A percentile compares a stretch with the other conserved stretches of the same genome.
Evolutionary conservation across 345 rosid genomes (phyloP).

Genomic region (Camelina laxa): DNA sequence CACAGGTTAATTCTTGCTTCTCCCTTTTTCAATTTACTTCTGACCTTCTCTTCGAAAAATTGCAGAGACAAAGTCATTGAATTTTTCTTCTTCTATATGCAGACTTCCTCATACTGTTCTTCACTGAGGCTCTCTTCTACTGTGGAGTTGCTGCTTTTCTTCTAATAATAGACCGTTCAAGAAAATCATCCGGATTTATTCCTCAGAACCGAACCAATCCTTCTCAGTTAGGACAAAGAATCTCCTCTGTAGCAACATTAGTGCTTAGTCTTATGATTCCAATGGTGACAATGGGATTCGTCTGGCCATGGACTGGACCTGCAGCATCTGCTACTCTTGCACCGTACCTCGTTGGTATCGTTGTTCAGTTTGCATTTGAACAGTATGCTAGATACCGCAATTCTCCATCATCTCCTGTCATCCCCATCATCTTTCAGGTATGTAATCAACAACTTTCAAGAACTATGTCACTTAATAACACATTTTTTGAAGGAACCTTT

Average conservation of each 20-base stretch:
- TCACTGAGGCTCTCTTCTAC: slow-evolving; percentile 97
- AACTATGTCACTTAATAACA: slow-evolving; percentile 44
- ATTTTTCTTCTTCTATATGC: slow-evolving; percentile 40
- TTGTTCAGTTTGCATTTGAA: slow-evolving; percentile 93
- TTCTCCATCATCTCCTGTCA: slow-evolving; percentile 79
- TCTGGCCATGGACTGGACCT: slow-evolving; percentile 99
- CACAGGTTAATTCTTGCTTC: slow-evolving; percentile 61
- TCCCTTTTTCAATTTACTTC: slow-evolving; percentile 4
- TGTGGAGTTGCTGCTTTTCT: slow-evolving; percentile 83
- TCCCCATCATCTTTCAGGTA: slow-evolving; percentile 91
- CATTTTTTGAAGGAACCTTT: slow-evolving; percentile 10
- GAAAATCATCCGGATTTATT: slow-evolving; percentile 51
- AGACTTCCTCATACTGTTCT: slow-evolving; percentile 97
- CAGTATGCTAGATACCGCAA: slow-evolving; percentile 73
- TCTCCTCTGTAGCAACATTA: slow-evolving; percentile 83
- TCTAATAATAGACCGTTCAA: slow-evolving; percentile 64
- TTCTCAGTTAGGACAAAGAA: slow-evolving; percentile 69
- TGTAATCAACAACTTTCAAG: slow-evolving; percentile 22
- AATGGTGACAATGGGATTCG: slow-evolving; percentile 97
- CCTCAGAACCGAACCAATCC: slow-evolving; percentile 35
- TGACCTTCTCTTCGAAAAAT: neutral
- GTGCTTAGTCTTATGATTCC: slow-evolving; percentile 95
- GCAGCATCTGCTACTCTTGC: slow-evolving; percentile 99
- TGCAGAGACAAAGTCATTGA: neutral
- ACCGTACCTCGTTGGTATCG: slow-evolving; percentile 92